Percentiles rank a stretch among this genome's conserved stretches.
Conservation (phyloP, 2,329 filamentous ascomycete genomes). For the Thyridium curvatum region DNA sequence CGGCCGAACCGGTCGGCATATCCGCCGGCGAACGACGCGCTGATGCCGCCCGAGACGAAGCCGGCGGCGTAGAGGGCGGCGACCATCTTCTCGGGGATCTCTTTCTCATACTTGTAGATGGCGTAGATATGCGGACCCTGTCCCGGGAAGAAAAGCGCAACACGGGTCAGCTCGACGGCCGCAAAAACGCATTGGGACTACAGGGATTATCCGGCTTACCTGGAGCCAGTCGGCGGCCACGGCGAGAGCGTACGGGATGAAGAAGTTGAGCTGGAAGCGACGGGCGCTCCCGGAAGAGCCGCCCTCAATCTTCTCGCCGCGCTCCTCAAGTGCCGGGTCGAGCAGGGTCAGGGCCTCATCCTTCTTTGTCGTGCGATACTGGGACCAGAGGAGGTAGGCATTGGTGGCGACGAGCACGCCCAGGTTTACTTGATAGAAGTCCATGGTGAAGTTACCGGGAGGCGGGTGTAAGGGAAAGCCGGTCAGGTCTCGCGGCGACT, state of each 20-base stretch:
- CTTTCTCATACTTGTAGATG: conserved; percentile 44
- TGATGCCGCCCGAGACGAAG: conserved; percentile 41
- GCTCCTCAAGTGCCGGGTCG: conserved; percentile 1
- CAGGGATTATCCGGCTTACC: conserved; percentile 9
- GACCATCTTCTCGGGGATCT: conserved; percentile 34
- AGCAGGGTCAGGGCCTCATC: conserved; percentile 1
- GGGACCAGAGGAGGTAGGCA: conserved; percentile 13
- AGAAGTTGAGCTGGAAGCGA: conserved; percentile 15
- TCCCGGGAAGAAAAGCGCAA: background rate
- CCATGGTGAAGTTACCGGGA: background rate
- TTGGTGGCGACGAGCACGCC: conserved; percentile 13
- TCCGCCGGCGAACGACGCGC: conserved; percentile 31
- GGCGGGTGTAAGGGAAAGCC: too few species aligned
- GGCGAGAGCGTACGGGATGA: conserved; percentile 19
- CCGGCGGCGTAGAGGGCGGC: conserved; percentile 38
- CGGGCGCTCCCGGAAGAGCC: conserved; percentile 5
- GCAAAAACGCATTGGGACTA: too few species aligned
- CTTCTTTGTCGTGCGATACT: conserved; percentile 11
- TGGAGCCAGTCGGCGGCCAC: conserved; percentile 27
- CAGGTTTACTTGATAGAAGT: conserved; percentile 17
- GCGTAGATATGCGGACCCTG: conserved; percentile 44
- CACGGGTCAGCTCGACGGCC: background rate
- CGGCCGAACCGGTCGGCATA: conserved; percentile 40
- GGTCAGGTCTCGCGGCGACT: too few species aligned
- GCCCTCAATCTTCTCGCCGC: conserved; percentile 3